phyloP scores from a whole-genome alignment of 352 stramenopile genomes.

The Halophytophthora polymorphica region DNA sequence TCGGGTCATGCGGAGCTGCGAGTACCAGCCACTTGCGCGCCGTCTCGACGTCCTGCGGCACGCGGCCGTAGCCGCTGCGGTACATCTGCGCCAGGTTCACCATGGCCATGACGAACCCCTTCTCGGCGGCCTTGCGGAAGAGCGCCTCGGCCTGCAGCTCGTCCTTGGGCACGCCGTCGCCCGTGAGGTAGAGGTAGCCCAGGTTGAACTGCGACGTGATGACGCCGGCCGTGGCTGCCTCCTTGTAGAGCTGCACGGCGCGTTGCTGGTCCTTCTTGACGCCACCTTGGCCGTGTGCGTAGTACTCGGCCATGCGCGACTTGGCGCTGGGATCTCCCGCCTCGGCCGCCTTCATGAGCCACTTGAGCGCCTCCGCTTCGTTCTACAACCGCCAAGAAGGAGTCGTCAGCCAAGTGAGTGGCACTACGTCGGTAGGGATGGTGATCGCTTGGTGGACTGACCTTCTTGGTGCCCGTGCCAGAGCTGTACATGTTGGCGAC shows the following conservation, averaged over 20 bases:
- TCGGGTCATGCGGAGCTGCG: constrained; percentile 65
- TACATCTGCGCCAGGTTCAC: constrained; percentile 88
- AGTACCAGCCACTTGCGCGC: constrained; percentile 76
- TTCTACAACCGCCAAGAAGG: constrained; percentile 37
- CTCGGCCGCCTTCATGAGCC: constrained; percentile 72
- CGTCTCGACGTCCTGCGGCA: constrained; percentile 58
- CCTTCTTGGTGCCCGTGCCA: constrained; percentile 69
- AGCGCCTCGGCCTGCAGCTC: constrained; percentile 63
- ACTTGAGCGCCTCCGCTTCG: constrained; percentile 59
- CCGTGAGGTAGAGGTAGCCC: constrained; percentile 65
- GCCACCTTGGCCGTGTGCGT: constrained; percentile 54
- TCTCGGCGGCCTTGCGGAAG: constrained; percentile 69
- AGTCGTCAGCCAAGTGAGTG: not conserved
- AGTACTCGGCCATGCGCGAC: constrained; percentile 65
- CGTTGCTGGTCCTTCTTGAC: constrained; percentile 48
- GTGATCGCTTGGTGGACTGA: constrained; percentile 11
- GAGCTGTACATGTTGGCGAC: constrained; percentile 81
- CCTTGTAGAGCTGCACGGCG: constrained; percentile 67
- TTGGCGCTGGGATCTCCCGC: constrained; percentile 74
- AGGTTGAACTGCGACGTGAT: constrained; percentile 78
- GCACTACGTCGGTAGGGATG: not conserved
- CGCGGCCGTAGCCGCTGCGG: constrained; percentile 56
- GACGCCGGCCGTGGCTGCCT: constrained; percentile 56
- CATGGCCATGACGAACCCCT: constrained; percentile 87
- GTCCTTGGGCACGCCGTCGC: constrained; percentile 56